These are phyloP conservation scores for Cladosporium sp. DNA, from an alignment of 2,329 filamentous ascomycete species.

Conservation along the genomic window DNA sequence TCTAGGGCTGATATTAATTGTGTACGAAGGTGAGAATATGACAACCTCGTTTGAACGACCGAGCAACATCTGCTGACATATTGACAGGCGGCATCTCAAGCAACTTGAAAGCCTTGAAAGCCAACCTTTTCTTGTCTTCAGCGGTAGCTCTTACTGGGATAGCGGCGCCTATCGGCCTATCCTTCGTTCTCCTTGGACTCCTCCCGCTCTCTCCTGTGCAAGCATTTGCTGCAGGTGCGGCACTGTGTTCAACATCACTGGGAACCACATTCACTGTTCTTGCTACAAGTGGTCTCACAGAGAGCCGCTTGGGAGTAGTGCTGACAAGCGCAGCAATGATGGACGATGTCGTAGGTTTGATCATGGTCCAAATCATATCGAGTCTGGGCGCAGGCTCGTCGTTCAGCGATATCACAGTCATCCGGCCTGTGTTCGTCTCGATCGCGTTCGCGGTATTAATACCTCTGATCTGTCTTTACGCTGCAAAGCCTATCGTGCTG, in stretches of 20 bases:
- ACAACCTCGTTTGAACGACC: slow-evolving; percentile 18
- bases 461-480: slow-evolving; percentile 50
- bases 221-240: slow-evolving; percentile 71
- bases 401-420: slow-evolving; percentile 45
- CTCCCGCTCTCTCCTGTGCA: slow-evolving; percentile 57
- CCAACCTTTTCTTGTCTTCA: slow-evolving; percentile 61
- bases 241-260: slow-evolving; percentile 71
- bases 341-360: slow-evolving; percentile 75
- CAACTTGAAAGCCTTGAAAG: slow-evolving; percentile 54
- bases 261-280: slow-evolving; percentile 70
- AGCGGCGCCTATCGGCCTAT: slow-evolving; percentile 62
- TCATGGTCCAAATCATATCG: slow-evolving; percentile 75
- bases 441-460: slow-evolving; percentile 51
- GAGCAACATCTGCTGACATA: slow-evolving; percentile 1
- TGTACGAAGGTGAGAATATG: slow-evolving; percentile 61
- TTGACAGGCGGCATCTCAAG: slow-evolving; percentile 54
- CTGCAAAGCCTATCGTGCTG: slow-evolving; percentile 46
- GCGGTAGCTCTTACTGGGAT: slow-evolving; percentile 68
- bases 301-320: slow-evolving; percentile 60
- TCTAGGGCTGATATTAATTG: slow-evolving; percentile 68
- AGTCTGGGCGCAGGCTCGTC: slow-evolving; percentile 54
- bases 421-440: slow-evolving; percentile 55
- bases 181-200: slow-evolving; percentile 59
- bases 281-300: slow-evolving; percentile 59
- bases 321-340: slow-evolving; percentile 75